These are phyloP conservation scores for Metarhizium brunneum DNA, from an alignment of 2,329 filamentous ascomycete species.

Conservation along the genomic window DNA sequence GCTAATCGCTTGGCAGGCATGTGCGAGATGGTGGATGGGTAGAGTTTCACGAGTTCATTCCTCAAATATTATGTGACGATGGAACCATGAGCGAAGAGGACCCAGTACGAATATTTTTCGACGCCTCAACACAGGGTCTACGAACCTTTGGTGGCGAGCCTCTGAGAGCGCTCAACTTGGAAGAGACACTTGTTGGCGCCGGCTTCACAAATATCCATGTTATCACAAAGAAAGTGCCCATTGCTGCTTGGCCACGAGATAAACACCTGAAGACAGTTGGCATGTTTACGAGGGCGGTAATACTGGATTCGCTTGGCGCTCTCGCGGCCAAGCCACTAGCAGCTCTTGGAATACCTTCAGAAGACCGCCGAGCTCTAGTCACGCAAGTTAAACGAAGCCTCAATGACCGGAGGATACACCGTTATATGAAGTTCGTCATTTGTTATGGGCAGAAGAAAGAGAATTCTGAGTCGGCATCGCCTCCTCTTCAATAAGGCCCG, in stretches of 20 bases:
- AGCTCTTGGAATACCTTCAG: conserved; percentile 24
- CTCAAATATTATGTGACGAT: conserved; percentile 32
- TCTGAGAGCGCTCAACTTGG: conserved; percentile 24
- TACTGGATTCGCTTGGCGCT: conserved; percentile 31
- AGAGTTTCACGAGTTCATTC: conserved; percentile 38
- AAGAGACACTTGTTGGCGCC: conserved; percentile 24
- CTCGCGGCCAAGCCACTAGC: conserved; percentile 31
- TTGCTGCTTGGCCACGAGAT: conserved; percentile 35
- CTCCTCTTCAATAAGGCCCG: neutral
- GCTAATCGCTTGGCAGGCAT: conserved; percentile 19
- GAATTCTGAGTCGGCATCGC: neutral
- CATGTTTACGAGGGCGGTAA: conserved; percentile 32
- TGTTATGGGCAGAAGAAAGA: conserved; percentile 33
- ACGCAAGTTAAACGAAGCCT: conserved; percentile 22
- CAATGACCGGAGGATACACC: conserved; percentile 26
- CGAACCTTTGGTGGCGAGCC: conserved; percentile 28
- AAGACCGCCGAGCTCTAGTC: conserved; percentile 25
- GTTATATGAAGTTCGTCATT: conserved; percentile 33
- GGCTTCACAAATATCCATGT: conserved; percentile 36
- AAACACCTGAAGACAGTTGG: conserved; percentile 30
- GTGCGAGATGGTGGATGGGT: conserved; percentile 40
- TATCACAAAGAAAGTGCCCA: conserved; percentile 33
- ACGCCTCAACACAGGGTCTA: conserved; percentile 22
- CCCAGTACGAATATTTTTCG: conserved; percentile 23
- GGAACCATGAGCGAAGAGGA: conserved; percentile 32